phyloP scores from a whole-genome alignment of 2,329 filamentous ascomycete species.

The Calonectria naviculata region DNA sequence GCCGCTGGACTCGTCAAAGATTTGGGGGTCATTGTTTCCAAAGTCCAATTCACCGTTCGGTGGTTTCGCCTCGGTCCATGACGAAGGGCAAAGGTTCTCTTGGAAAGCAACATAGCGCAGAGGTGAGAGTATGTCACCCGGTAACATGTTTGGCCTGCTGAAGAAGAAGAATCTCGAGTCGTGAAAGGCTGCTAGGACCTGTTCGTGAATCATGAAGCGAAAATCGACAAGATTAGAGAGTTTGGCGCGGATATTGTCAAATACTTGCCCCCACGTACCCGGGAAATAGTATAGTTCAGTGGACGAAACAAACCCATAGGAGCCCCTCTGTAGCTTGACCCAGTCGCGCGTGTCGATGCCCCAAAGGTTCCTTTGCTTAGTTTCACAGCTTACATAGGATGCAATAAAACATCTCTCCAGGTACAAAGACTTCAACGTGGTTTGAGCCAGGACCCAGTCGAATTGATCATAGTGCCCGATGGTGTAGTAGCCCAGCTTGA shows the following conservation, averaged over 20 bases:
- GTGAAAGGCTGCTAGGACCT: background rate
- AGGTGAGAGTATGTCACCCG: background rate
- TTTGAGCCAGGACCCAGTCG: slow-evolving; percentile 38
- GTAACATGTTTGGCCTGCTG: background rate
- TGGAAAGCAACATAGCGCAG: background rate
- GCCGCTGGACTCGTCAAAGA: background rate
- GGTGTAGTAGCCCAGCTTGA: slow-evolving; percentile 29
- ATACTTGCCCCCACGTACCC: slow-evolving; percentile 32
- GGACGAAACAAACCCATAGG: background rate
- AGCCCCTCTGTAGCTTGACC: slow-evolving; percentile 7
- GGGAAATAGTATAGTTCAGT: slow-evolving; percentile 21
- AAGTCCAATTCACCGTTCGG: background rate
- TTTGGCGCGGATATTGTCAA: slow-evolving; percentile 28
- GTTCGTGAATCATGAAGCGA: background rate
- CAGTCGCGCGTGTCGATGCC: slow-evolving; percentile 23
- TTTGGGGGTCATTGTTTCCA: background rate
- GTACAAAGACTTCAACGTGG: slow-evolving; percentile 18
- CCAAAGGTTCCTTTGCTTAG: background rate
- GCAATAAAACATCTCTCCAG: slow-evolving; percentile 23
- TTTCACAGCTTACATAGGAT: slow-evolving; percentile 10
- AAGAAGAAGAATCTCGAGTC: background rate
- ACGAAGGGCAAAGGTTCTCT: background rate
- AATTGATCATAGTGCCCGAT: slow-evolving; percentile 38
- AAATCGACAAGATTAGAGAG: slow-evolving; percentile 33
- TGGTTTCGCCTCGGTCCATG: background rate